Percentiles rank a stretch among this genome's conserved stretches.
Conservation (phyloP, 208 protist genomes). For the Trypanosoma avium region DNA sequence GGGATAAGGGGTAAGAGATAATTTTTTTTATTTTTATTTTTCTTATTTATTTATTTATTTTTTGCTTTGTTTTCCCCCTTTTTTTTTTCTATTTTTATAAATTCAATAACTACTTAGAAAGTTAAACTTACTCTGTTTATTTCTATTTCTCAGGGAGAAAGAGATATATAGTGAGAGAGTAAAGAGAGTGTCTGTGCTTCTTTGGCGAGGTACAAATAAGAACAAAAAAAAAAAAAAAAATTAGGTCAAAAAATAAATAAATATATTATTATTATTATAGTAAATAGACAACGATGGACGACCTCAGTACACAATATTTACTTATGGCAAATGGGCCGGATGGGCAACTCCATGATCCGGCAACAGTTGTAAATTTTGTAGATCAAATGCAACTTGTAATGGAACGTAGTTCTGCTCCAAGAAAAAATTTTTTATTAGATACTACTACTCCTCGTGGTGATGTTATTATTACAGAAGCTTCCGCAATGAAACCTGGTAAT, state of each 20-base stretch:
- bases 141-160: too few relatives aligned
- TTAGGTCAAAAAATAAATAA: too few relatives aligned
- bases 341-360: constrained; percentile 66
- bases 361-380: constrained; percentile 68
- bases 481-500: constrained; percentile 87
- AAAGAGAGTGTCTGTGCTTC: too few relatives aligned
- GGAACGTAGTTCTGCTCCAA: constrained; percentile 63
- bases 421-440: constrained; percentile 89
- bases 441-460: constrained; percentile 86
- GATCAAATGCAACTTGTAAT: constrained; percentile 68
- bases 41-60: constrained; percentile 6
- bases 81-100: too few relatives aligned
- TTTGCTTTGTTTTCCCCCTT: background rate
- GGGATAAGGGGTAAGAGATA: background rate
- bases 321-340: constrained; percentile 65
- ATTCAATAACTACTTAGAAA: too few relatives aligned
- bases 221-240: too few relatives aligned
- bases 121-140: too few relatives aligned
- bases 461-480: constrained; percentile 85
- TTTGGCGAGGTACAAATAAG: too few relatives aligned
- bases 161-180: too few relatives aligned
- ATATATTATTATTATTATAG: too few relatives aligned
- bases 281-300: constrained; percentile 61
- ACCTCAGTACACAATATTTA: constrained; percentile 75
- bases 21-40: constrained; percentile 5